These are phyloP conservation scores for Verticillium isaacii DNA, from an alignment of 2,329 filamentous ascomycete species.

Conservation along the genomic window DNA sequence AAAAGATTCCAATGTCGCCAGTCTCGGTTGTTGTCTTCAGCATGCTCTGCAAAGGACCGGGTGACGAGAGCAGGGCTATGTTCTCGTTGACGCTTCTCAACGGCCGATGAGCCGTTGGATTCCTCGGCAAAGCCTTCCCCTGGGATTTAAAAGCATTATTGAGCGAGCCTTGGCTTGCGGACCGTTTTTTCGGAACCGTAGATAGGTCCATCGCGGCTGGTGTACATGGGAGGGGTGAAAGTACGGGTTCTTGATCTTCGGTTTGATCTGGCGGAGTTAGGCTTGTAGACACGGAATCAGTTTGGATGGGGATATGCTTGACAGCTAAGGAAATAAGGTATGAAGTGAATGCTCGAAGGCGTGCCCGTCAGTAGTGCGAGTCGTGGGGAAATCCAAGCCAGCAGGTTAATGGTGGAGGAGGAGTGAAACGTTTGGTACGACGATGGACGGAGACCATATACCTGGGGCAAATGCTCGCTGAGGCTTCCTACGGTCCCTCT, in stretches of 20 bases:
- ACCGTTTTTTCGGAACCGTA: constrained; percentile 15
- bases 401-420: neutral
- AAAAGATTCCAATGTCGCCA: constrained; percentile 59
- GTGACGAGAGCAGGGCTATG: constrained; percentile 36
- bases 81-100: constrained; percentile 40
- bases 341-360: neutral
- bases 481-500: too few relatives aligned
- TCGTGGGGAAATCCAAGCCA: neutral
- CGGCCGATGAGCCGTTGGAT: constrained; percentile 25
- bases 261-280: neutral
- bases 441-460: neutral
- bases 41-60: constrained; percentile 58
- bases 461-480: neutral
- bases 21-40: constrained; percentile 62
- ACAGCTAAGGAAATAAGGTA: constrained; percentile 2
- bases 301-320: constrained; percentile 5
- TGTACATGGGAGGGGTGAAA: constrained; percentile 20
- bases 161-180: constrained; percentile 35
- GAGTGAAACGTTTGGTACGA: neutral
- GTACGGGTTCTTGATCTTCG: neutral
- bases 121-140: constrained; percentile 6
- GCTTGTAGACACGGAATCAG: neutral
- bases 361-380: neutral
- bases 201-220: constrained; percentile 14
- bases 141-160: constrained; percentile 21